Conservation (phyloP, 2,329 filamentous ascomycete genomes). For the Aquanectria penicillioides region DNA sequence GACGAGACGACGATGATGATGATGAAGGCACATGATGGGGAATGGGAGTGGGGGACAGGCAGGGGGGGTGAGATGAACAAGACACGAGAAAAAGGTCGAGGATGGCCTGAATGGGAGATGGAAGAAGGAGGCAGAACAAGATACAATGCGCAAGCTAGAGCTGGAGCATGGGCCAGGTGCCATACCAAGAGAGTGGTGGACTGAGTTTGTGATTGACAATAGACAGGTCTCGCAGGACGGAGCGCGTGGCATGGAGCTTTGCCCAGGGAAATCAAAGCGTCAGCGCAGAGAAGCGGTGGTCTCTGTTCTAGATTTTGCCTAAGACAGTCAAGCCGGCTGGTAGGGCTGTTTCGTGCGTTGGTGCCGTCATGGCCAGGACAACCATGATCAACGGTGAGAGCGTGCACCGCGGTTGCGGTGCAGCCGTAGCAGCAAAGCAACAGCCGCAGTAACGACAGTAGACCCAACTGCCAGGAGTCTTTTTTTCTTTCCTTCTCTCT, state of each 20-base stretch:
- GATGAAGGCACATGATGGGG: constrained; percentile 36
- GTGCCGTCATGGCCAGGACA: constrained; percentile 12
- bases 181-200: constrained; percentile 33
- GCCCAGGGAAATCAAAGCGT: constrained; percentile 30
- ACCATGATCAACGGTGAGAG: constrained; percentile 14
- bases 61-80: constrained; percentile 21
- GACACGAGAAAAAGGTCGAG: constrained; percentile 13
- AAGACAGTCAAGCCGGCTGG: constrained; percentile 14
- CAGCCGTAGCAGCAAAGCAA: too few species aligned
- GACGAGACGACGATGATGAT: constrained; percentile 28
- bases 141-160: constrained; percentile 21
- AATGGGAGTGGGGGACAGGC: constrained; percentile 18
- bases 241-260: constrained; percentile 36
- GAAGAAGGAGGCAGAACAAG: constrained; percentile 25
- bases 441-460: too few species aligned
- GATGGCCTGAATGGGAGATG: constrained; percentile 12
- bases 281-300: constrained; percentile 27
- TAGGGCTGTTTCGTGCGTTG: constrained; percentile 19
- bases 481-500: neutral
- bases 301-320: constrained; percentile 27
- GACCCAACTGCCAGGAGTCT: constrained; percentile 4
- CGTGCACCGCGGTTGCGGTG: too few species aligned
- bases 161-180: constrained; percentile 36
- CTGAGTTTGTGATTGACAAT: constrained; percentile 34
- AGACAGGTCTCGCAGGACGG: constrained; percentile 13